Base-by-base conservation (phyloP, 768 basidiomycete species). In the Termitomyces sp. region DNA sequence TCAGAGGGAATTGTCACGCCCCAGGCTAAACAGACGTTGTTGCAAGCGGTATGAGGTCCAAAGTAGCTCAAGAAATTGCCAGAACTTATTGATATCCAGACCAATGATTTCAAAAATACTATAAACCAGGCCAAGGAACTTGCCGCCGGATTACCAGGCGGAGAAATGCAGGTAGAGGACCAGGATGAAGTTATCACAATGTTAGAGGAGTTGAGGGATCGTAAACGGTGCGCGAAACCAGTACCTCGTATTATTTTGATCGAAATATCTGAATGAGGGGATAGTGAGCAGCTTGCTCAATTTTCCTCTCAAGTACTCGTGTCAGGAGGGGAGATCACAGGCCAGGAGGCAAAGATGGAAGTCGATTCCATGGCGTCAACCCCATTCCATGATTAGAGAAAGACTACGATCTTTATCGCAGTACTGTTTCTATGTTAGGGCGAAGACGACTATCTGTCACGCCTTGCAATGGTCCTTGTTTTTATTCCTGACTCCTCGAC, bases 281-380 rank as follows among this genome's bases (percentile, higher is more conserved):
- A 12, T 52, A 89, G 87, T 39, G 74, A 76, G 35, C 82, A 85
- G 59, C 71, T 89, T 1, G 69, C 65, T 0, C 71, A 76, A 13
- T 88, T 89, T 58, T 68, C 82, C 4, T 66, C 73, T 13, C 72
- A 70, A 51, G 72, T 73, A 18, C 62, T 78, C 20, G 64, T 63
- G 13, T 70, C 76, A 29, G 67, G 70, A 7, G 59, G 66, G 3
- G 59, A 66, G 4, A 33, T 62, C 23, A 62, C 60, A 13, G 56
- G 57, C 3, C 59, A 57, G 12, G 70, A 75, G 22, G 42, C 62
- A 5, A 77, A 74, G 57, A 86, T 88, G 80, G 88, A 89, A 60
- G 68, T 89, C 36, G 88, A 90, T 63, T 90, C 88, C 13, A 84
- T 82, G 54, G 88, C 88, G 25, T 89, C 88, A 3, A 89, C 88